Evolutionary conservation across 2,329 filamentous ascomycete species (phyloP), one percentile per base, ranked within the genome.

Genomic region (Fusarium sp.): DNA sequence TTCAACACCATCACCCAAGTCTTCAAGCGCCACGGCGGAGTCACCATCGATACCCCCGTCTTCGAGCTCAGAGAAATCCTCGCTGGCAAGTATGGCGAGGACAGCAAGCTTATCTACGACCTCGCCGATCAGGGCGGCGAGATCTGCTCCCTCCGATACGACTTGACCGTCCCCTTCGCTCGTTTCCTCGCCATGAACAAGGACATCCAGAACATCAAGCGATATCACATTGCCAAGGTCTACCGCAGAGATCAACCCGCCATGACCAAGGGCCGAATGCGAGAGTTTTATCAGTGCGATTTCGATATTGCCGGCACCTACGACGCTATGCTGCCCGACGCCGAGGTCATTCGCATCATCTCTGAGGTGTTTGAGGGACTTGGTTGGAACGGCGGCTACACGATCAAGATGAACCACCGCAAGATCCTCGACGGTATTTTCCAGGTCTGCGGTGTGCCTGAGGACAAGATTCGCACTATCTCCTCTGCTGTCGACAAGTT

Each of bases 281-380:
- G 96, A 80, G 96, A 98, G 84, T 98, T 98, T 84, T 98, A 97
- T 86, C 95, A 98, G 84, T 98, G 95, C 86, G 96, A 98, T 85
- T 97, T 98, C 81, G 95, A 98, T 82, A 96, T 98, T 84, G 95
- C 95, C 14, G 95, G 95, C 71, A 87, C 86, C 48, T 97, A 95
- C 85, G 96, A 98, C 81, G 85, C 94, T 64, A 98, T 98, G 95
- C 89, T 98, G 29, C 94, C 95, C 66, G 96, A 98, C 80, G 94
- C 95, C 41, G 95, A 98, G 85, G 93, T 98, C 68, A 85, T 98
- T 77, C 90, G 93, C 67, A 95, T 98, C 75, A 90, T 94, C 65
- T 92, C 91, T 78, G 95, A 98, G 81, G 93, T 97, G 45, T 97
- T 98, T 79, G 91, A 96, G 76, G 90, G 90, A 57, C 87, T 98